Percentiles rank a stretch among this genome's conserved stretches.
Conservation (phyloP, 768 basidiomycete species). For the Hygrophoropsis aurantiaca region DNA sequence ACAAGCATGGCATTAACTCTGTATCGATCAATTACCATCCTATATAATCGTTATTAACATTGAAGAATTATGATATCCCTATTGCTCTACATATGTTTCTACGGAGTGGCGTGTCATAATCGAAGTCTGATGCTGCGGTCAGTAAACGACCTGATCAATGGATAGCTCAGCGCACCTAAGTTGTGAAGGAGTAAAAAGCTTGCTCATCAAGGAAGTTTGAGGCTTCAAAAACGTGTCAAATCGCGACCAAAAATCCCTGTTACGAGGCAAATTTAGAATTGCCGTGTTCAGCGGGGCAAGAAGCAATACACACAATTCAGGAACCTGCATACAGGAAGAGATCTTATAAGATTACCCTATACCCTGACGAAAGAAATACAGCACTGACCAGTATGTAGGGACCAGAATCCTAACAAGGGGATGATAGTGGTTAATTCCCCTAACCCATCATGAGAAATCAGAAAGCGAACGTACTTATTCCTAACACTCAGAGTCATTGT, state of each 20-base stretch:
- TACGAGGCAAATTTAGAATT: conserved; percentile 12
- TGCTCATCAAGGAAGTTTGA: conserved; percentile 7
- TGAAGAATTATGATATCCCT: conserved; percentile 4
- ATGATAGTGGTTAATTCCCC: conserved; percentile 8
- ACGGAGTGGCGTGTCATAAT: not conserved
- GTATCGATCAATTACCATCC: not conserved
- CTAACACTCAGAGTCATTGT: conserved; percentile 70
- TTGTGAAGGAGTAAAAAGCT: conserved; percentile 9
- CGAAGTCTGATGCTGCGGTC: not conserved
- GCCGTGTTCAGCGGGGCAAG: conserved; percentile 5
- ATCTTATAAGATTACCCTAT: conserved; percentile 2
- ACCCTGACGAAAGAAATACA: conserved; percentile 8
- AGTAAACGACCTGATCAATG: conserved; percentile 16
- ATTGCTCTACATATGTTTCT: conserved; percentile 8
- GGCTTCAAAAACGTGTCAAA: conserved; percentile 59
- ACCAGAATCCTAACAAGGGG: conserved; percentile 55
- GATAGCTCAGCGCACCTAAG: conserved; percentile 16
- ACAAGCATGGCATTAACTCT: not conserved
- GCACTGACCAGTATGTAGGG: conserved; percentile 62
- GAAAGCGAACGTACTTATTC: conserved; percentile 54
- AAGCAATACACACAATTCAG: conserved; percentile 53
- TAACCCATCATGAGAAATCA: conserved; percentile 5
- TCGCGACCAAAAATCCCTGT: conserved; percentile 78
- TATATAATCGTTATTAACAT: too few relatives aligned
- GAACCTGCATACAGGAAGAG: conserved; percentile 46